These are phyloP conservation scores for Penium margaritaceum DNA, from an alignment of 139 green algal genomes.

Conservation along the genomic window DNA sequence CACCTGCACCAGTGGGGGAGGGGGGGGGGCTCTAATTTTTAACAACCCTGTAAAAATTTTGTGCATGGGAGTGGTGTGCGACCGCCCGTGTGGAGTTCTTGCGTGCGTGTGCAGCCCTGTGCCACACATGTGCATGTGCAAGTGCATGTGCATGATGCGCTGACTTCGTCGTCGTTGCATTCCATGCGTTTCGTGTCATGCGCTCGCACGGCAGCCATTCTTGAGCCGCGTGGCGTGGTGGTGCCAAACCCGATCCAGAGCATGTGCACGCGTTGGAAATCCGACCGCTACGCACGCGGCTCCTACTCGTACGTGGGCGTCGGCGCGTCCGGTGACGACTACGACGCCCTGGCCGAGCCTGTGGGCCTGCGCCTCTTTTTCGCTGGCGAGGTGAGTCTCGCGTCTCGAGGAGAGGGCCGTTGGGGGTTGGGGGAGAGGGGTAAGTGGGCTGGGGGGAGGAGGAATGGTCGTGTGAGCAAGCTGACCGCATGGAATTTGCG, in stretches of 20 bases:
- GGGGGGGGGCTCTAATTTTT: too few relatives aligned
- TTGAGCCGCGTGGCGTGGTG: constrained; percentile 54
- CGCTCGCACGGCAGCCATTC: constrained; percentile 65
- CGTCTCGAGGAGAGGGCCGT: not conserved
- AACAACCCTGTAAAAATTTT: too few relatives aligned
- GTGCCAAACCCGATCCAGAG: constrained; percentile 64
- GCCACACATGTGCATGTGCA: too few relatives aligned
- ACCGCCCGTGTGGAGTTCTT: too few relatives aligned
- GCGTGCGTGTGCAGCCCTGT: too few relatives aligned
- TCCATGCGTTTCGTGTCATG: too few relatives aligned
- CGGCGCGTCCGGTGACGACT: constrained; percentile 57
- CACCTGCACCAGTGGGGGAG: too few relatives aligned
- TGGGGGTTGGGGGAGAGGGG: not conserved
- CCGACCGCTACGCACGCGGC: constrained; percentile 65
- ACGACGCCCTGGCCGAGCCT: constrained; percentile 66
- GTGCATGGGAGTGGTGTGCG: too few relatives aligned
- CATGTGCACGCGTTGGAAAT: constrained; percentile 72
- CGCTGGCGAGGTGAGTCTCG: constrained; percentile 61
- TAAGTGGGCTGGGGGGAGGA: not conserved
- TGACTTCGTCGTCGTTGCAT: too few relatives aligned
- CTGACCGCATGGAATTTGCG: not conserved
- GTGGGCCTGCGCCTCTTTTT: constrained; percentile 62
- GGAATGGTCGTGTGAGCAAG: not conserved
- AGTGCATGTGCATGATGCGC: too few relatives aligned
- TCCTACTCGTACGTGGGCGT: constrained; percentile 75